A percentile compares a stretch with the other conserved stretches of the same genome.
Conservation (phyloP, 2,329 filamentous ascomycete genomes). For the Gaeumannomyces sp. region DNA sequence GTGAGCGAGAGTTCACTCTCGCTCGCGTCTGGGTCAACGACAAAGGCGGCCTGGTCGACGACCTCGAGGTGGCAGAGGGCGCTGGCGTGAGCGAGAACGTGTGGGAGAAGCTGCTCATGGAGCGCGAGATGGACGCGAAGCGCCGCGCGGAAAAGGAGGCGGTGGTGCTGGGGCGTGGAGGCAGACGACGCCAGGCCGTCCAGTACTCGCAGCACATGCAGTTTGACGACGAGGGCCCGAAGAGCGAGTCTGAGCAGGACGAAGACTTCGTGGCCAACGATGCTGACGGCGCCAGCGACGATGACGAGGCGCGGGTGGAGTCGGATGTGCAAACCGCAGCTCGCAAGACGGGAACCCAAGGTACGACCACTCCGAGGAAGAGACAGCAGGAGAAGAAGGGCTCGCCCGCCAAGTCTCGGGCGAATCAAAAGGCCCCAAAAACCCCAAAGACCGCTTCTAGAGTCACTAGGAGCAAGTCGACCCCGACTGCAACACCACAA, state of each 20-base stretch:
- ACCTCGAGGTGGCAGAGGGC: conserved; percentile 48
- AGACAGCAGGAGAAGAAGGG: background rate
- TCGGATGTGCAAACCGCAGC: background rate
- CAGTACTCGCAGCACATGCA: conserved; percentile 10
- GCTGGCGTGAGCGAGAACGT: conserved; percentile 54
- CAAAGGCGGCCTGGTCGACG: conserved; percentile 58
- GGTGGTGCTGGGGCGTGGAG: conserved; percentile 79
- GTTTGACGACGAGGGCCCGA: conserved; percentile 17
- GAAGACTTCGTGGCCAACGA: conserved; percentile 21
- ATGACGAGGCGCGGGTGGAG: conserved; percentile 12
- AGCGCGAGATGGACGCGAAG: conserved; percentile 74
- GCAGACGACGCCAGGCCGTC: conserved; percentile 57
- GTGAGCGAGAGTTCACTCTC: conserved; percentile 80
- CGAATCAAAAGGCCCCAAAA: background rate
- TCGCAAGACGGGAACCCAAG: conserved; percentile 12
- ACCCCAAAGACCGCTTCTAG: conserved; percentile 1
- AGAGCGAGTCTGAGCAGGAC: conserved; percentile 20
- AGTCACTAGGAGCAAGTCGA: background rate
- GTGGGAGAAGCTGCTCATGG: conserved; percentile 85
- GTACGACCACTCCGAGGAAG: conserved; percentile 11
- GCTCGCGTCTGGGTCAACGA: conserved; percentile 91
- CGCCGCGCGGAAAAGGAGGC: conserved; percentile 61
- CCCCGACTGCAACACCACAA: background rate
- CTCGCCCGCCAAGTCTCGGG: background rate
- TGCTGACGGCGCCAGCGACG: conserved; percentile 21